phyloP scores from a whole-genome alignment of 345 rosid genomes.

The Lepidium sativum region DNA sequence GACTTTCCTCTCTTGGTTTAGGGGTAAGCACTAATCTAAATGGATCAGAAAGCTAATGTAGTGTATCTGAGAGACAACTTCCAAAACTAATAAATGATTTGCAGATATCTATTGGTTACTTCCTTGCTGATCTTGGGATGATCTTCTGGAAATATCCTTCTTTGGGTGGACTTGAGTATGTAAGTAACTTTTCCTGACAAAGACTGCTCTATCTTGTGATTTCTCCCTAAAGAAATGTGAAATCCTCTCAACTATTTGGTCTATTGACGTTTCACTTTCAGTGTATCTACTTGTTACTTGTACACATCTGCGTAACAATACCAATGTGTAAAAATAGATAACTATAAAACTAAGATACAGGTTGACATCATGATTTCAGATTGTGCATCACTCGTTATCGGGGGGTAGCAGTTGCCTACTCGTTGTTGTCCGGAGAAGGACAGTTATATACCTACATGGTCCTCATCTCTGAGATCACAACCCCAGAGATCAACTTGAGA shows the following conservation, averaged over 20 bases:
- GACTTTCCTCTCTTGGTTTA: conserved; percentile 57
- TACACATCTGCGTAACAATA: background rate
- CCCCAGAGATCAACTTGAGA: conserved; percentile 90
- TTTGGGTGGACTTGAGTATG: conserved; percentile 84
- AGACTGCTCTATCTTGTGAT: background rate
- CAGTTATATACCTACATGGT: conserved; percentile 80
- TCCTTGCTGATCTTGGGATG: conserved; percentile 74
- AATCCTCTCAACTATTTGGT: background rate
- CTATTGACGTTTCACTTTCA: background rate
- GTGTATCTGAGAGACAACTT: background rate
- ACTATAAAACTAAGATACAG: background rate
- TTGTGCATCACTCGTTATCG: conserved; percentile 74
- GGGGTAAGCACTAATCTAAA: conserved; percentile 41
- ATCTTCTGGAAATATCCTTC: conserved; percentile 83
- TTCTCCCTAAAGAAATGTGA: background rate
- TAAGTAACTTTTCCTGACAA: conserved; percentile 34
- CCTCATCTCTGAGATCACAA: conserved; percentile 84
- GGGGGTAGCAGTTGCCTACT: conserved; percentile 66
- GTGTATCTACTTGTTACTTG: background rate
- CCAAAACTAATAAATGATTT: conserved; percentile 1
- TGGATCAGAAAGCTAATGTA: background rate
- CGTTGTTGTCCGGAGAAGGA: conserved; percentile 81
- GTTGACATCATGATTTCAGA: conserved; percentile 39
- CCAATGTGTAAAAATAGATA: background rate
- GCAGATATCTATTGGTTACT: conserved; percentile 90